Percentiles rank a stretch among this genome's conserved stretches.
These are phyloP conservation scores for Pseudogymnoascus sp. DNA, from an alignment of 2,329 filamentous ascomycete species.

Conservation along the genomic window DNA sequence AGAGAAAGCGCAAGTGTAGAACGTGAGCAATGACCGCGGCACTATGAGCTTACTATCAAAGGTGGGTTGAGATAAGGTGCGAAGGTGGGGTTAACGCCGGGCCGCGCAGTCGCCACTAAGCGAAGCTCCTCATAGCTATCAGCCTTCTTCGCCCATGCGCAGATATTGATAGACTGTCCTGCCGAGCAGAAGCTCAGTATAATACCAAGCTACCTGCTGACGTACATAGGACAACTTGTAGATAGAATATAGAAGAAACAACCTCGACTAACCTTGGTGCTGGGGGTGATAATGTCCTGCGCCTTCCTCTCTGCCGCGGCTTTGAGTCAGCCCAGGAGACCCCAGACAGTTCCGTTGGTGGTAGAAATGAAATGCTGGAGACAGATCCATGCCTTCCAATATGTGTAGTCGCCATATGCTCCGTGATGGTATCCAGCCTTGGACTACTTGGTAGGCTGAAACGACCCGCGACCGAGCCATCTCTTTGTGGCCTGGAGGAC, in stretches of 20 bases:
- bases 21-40: neutral
- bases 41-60: conserved; percentile 7
- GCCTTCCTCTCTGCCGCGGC: conserved; percentile 13
- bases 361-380: conserved; percentile 22
- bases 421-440: conserved; percentile 24
- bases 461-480: neutral
- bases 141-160: conserved; percentile 10
- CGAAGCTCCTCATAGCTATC: conserved; percentile 13
- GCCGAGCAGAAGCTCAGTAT: neutral
- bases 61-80: conserved; percentile 3
- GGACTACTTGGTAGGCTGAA: conserved; percentile 11
- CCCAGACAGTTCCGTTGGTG: conserved; percentile 14
- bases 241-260: conserved; percentile 2
- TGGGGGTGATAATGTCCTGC: conserved; percentile 30
- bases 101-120: neutral
- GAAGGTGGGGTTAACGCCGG: conserved; percentile 3
- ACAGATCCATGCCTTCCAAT: conserved; percentile 16
- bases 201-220: neutral
- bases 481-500: neutral
- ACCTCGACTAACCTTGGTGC: conserved; percentile 27
- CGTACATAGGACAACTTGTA: neutral
- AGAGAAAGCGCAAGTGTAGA: neutral
- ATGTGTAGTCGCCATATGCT: conserved; percentile 25
- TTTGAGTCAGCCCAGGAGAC: conserved; percentile 11
- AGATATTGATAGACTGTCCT: neutral